Base-by-base conservation (phyloP, 1,284 basidiomycete genomes). In the Apiotrichum mycotoxinovorans region DNA sequence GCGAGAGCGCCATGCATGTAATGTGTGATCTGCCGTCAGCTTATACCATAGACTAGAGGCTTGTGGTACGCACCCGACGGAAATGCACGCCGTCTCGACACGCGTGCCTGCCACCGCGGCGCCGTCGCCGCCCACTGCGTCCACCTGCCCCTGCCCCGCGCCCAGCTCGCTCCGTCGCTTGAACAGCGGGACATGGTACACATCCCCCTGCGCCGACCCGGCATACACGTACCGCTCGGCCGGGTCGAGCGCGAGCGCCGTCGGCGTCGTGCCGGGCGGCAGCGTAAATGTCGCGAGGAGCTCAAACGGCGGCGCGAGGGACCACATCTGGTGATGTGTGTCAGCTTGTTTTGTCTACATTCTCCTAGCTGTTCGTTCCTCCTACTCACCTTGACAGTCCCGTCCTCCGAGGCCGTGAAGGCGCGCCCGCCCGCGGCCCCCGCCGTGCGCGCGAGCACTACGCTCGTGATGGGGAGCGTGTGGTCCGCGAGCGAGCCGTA, bases 191-290 rank as follows among this genome's bases (percentile, higher is more conserved):
- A 90, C 83, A 68, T 91, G 88, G 69, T 88, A 84, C 66, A 91
- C 82, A 18, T 83, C 83, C 3, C 89, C 89, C 52, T 85, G 81
- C 10, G 80, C 70, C 1, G 88, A 85, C 7, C 86, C 87, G 25
- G 89, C 91, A 69, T 96, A 92, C 74, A 97, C 88, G 60, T 88
- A 81, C 17, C 93, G 85, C 77, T 98, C 93, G 1, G 87, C 84
- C 17, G 84, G 74, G 69, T 98, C 94, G 81, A 90, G 87, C 1
- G 83, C 84, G 20, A 96, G 69, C 53, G 80, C 80, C 8, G 83
- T 79, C 46, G 74, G 72, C 1, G 67, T 59, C 3, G 65, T 65
- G 0, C 65, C 60, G 1, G 93, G 84, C 25, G 92, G 89, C 57
- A 94, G 89, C 61, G 85, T 81, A 71, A 93, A 94, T 0, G 91